Evolutionary conservation across 352 stramenopile genomes (phyloP).

Genomic region (Globisporangium okanoganense): DNA sequence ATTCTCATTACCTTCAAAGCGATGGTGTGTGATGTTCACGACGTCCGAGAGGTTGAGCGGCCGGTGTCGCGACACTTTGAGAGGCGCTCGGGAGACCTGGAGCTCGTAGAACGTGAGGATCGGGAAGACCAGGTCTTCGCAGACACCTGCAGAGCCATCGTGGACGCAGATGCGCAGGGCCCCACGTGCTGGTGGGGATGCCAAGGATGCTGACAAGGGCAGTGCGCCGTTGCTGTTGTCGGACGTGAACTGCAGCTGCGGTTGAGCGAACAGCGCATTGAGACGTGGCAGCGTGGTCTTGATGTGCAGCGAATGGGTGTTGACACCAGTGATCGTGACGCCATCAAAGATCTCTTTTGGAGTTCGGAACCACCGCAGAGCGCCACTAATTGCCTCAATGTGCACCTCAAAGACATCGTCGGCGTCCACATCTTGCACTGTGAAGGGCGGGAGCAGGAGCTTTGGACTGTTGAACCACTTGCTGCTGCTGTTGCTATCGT

Average conservation of each 20-base stretch:
- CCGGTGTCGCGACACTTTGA: background rate
- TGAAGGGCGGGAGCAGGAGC: constrained; percentile 30
- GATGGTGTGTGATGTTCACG: background rate
- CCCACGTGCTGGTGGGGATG: background rate
- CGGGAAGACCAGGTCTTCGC: constrained; percentile 22
- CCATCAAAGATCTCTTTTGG: constrained; percentile 26
- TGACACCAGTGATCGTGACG: constrained; percentile 14
- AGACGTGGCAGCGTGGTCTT: constrained; percentile 23
- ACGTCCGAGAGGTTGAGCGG: background rate
- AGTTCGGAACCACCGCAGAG: constrained; percentile 15
- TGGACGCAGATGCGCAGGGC: constrained; percentile 20
- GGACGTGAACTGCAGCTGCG: constrained; percentile 20
- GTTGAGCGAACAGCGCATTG: constrained; percentile 26
- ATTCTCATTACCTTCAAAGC: background rate
- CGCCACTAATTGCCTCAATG: constrained; percentile 23
- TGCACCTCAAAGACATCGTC: constrained; percentile 32
- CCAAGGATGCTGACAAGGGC: background rate
- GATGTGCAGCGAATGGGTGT: constrained; percentile 13
- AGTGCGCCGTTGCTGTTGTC: background rate
- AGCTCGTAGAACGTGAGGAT: constrained; percentile 13
- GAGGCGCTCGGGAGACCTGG: background rate
- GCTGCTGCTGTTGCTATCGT: background rate
- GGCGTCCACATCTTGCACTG: constrained; percentile 28
- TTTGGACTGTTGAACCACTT: constrained; percentile 25
- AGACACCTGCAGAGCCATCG: constrained; percentile 21